phyloP scores from a whole-genome alignment of 371 early-diverging fungal genomes.

The Massospora cicadina region DNA sequence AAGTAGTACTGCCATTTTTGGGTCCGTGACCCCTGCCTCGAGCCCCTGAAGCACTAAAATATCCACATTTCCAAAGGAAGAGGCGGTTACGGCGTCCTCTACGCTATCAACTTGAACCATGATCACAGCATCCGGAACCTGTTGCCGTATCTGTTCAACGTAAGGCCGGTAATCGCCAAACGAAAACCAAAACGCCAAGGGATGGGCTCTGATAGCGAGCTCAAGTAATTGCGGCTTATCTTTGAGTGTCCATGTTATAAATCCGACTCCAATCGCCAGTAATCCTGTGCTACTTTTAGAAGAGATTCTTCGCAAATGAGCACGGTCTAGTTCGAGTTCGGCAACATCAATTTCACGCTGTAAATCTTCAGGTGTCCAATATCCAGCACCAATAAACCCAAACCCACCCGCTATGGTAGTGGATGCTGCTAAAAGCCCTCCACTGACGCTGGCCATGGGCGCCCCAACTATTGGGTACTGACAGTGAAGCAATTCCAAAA shows the following conservation, averaged over 20 bases:
- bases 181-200: constrained; percentile 23
- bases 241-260: constrained; percentile 19
- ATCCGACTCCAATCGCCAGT: constrained; percentile 19
- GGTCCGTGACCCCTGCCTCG: constrained; percentile 24
- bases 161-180: constrained; percentile 22
- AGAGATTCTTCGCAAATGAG: not conserved
- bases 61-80: constrained; percentile 16
- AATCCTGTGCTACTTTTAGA: not conserved
- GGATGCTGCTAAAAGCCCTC: constrained; percentile 6
- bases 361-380: not conserved
- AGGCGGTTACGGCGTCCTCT: constrained; percentile 19
- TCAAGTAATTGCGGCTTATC: constrained; percentile 15
- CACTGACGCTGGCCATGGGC: constrained; percentile 12
- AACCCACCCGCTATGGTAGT: constrained; percentile 11
- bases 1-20: constrained; percentile 13
- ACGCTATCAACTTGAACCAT: constrained; percentile 22
- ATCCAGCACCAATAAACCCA: constrained; percentile 12
- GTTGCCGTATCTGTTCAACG: constrained; percentile 15
- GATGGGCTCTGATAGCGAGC: constrained; percentile 14
- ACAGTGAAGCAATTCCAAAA: not conserved
- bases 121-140: constrained; percentile 15
- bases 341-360: constrained; percentile 6
- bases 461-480: constrained; percentile 11
- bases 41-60: constrained; percentile 22
- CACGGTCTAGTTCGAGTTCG: not conserved